Percentiles rank a stretch among this genome's conserved stretches.
Conservation (phyloP, 192 early-diverging fungal genomes). For the Phycomyces blakesleeanus region DNA sequence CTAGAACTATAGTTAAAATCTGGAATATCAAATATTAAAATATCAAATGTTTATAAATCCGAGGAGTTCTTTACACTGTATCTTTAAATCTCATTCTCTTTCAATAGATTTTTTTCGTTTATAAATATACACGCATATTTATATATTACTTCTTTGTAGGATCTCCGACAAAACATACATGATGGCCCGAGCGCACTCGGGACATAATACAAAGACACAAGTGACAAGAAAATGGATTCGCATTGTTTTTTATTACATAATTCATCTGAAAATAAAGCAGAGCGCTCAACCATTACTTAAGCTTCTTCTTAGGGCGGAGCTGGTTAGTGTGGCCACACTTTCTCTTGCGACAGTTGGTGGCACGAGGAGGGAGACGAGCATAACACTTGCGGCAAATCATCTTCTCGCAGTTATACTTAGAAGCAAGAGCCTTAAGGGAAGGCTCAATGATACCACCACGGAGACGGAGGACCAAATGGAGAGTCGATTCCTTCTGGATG, state of each 20-base stretch:
- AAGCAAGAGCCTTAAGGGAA: conserved; percentile 95
- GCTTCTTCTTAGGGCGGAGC: conserved; percentile 99
- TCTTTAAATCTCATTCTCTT: no score
- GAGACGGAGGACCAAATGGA: conserved; percentile 64
- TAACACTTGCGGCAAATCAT: conserved; percentile 99
- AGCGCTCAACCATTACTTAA: conserved; percentile 11
- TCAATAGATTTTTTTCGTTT: no score
- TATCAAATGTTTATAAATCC: no score
- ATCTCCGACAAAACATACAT: no score
- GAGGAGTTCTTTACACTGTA: no score
- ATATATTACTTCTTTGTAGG: no score
- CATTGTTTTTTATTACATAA: conserved; percentile 71
- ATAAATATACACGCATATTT: no score
- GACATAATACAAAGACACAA: conserved; percentile 43
- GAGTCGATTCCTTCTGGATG: conserved; percentile 66
- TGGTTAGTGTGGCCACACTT: conserved; percentile 99
- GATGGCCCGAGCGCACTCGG: no score
- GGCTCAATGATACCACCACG: conserved; percentile 91
- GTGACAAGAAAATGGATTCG: conserved; percentile 70
- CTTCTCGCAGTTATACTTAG: conserved; percentile 99
- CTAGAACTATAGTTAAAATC: no score
- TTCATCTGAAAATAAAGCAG: conserved; percentile 17
- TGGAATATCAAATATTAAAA: no score
- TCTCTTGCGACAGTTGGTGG: conserved; percentile 99
- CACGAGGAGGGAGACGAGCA: conserved; percentile 97